Evolutionary conservation across 495 filamentous ascomycete genomes (phyloP).

Genomic region (Xylaria curta): DNA sequence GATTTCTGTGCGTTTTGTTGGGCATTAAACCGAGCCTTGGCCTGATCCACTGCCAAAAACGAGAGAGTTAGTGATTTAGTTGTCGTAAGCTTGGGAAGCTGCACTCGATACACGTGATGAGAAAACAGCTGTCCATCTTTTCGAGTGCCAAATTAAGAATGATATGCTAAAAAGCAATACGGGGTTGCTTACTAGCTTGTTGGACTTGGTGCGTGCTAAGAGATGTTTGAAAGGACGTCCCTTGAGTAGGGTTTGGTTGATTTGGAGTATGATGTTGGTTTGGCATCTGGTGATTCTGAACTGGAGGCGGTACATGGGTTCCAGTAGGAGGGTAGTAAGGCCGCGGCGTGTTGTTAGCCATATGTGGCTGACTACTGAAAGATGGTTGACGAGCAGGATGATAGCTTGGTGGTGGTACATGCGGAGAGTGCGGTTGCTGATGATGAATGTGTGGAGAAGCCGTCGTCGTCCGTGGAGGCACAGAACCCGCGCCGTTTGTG

Average conservation of each 20-base stretch:
- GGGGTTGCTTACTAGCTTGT: conserved; percentile 30
- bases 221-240: conserved; percentile 38
- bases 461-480: conserved; percentile 38
- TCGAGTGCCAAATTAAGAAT: background rate
- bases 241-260: conserved; percentile 36
- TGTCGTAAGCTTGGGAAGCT: background rate
- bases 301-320: conserved; percentile 31
- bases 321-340: conserved; percentile 35
- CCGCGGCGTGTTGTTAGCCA: conserved; percentile 33
- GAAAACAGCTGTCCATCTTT: background rate
- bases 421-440: conserved; percentile 35
- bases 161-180: conserved; percentile 9
- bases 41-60: conserved; percentile 49
- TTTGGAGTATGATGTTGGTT: conserved; percentile 34
- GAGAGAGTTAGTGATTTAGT: conserved; percentile 40
- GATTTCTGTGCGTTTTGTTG: conserved; percentile 43
- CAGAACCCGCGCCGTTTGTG: conserved; percentile 31
- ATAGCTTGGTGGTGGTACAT: conserved; percentile 34
- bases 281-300: conserved; percentile 35
- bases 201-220: conserved; percentile 38
- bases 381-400: conserved; percentile 42
- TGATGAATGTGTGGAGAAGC: conserved; percentile 42
- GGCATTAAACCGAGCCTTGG: conserved; percentile 51
- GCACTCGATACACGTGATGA: background rate
- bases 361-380: conserved; percentile 40